Evolutionary conservation across 2,329 filamentous ascomycete species (phyloP).

Genomic region (Verticillium albo-atrum): DNA sequence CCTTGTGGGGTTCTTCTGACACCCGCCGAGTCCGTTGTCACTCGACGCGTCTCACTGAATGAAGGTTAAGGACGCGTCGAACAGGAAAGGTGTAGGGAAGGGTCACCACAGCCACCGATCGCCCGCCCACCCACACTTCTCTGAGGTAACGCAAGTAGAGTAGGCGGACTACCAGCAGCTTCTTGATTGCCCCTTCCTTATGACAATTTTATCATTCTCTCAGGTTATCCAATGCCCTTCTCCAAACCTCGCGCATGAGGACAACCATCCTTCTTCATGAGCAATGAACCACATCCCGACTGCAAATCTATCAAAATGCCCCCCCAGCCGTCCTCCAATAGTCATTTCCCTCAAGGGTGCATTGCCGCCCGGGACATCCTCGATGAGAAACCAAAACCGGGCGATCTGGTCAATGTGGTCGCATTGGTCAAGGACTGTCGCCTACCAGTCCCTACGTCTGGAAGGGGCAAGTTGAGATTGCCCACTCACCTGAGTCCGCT

Average conservation of each 20-base stretch:
- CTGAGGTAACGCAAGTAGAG: too few relatives aligned
- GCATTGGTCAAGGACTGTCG: slow-evolving; percentile 67
- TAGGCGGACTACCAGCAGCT: too few relatives aligned
- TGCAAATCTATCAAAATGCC: not conserved
- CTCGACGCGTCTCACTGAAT: not conserved
- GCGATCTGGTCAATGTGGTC: slow-evolving; percentile 51
- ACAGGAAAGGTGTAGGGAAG: too few relatives aligned
- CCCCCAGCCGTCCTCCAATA: not conserved
- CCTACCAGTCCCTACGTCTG: slow-evolving; percentile 43
- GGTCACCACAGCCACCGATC: too few relatives aligned
- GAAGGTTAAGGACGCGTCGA: not conserved
- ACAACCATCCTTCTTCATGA: not conserved
- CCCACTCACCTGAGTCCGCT: not conserved
- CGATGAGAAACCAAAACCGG: slow-evolving; percentile 24
- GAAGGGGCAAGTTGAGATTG: slow-evolving; percentile 38
- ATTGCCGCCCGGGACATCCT: slow-evolving; percentile 36
- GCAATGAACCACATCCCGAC: too few relatives aligned
- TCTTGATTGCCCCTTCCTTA: too few relatives aligned
- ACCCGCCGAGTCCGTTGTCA: not conserved
- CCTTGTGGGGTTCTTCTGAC: not conserved
- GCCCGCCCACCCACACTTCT: too few relatives aligned
- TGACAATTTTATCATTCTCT: too few relatives aligned
- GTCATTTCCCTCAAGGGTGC: slow-evolving; percentile 34
- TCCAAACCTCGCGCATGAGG: too few relatives aligned
- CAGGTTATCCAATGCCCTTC: too few relatives aligned